Base-by-base conservation (phyloP, 1,139 yeast species). In the Yamadazyma jaroonii region DNA sequence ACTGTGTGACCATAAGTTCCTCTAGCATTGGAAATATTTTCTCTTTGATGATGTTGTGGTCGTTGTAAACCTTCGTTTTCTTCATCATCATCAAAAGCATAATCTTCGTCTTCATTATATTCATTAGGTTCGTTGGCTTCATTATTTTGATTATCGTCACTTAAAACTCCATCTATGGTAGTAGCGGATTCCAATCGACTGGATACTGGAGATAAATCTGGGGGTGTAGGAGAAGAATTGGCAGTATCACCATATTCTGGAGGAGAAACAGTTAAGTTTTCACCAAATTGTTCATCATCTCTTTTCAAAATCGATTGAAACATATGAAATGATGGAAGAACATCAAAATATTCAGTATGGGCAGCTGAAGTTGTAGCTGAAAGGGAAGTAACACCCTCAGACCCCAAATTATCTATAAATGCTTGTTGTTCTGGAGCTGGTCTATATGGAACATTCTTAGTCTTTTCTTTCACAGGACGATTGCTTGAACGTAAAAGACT, bases 251-350 rank as follows among this genome's bases (percentile, higher is more conserved):
- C 72, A 44, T 71, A 71, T 3, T 45, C 54, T 1, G 77, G 77
- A 2, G 77, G 77, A 8, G 50, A 44, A 0, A 61, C 61, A 13
- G 57, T 48, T 15, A 63, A 52, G 40, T 66, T 61, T 42, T 71
- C 77, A 37, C 52, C 56, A 41, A 71, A 71, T 46, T 72, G 76
- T 27, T 50, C 49, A 40, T 67, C 72, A 43, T 70, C 72, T 39
- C 82, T 51, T 41, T 72, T 73, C 42, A 79, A 62, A 40, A 79
- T 66, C 21, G 77, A 67, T 46, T 74, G 79, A 47, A 74, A 78
- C 81, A 79, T 77, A 47, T 78, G 83, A 51, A 79, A 80, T 2
- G 84, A 77, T 1, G 85, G 85, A 32, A 79, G 55, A 3, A 79
- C 70, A 49, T 79, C 84, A 46, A 70, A 71, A 47, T 68, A 70